These are phyloP conservation scores for Eudorina sp. DNA, from an alignment of 139 green algal genomes.

Conservation along the genomic window DNA sequence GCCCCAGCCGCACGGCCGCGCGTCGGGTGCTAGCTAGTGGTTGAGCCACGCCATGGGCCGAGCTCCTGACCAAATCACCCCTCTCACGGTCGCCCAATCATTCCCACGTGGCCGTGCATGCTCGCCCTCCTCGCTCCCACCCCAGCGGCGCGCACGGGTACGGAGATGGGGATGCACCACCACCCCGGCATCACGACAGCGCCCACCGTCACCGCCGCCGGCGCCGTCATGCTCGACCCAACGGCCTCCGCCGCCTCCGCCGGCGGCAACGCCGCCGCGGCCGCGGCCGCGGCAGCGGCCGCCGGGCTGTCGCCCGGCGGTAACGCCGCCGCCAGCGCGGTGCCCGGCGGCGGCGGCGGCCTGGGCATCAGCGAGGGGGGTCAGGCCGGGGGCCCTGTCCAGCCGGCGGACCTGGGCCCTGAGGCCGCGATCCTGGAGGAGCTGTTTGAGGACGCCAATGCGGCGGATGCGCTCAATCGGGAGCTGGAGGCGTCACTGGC, in stretches of 20 bases:
- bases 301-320: background rate
- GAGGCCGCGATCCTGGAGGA: constrained; percentile 47
- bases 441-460: constrained; percentile 45
- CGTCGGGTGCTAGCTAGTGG: no score
- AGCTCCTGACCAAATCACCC: no score
- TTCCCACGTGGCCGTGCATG: no score
- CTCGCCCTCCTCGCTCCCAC: background rate
- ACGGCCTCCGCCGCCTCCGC: background rate
- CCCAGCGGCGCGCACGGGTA: background rate
- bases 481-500: constrained; percentile 51
- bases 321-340: background rate
- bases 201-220: background rate
- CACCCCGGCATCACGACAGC: background rate
- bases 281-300: constrained; percentile 2
- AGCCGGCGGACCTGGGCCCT: background rate
- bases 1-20: no score
- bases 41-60: no score
- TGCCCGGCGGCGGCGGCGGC: background rate
- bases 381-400: background rate
- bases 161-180: background rate
- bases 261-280: background rate
- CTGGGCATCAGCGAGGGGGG: background rate
- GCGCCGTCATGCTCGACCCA: background rate
- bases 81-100: no score
- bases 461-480: constrained; percentile 43